Evolutionary conservation across 2,329 filamentous ascomycete species (phyloP).

Genomic region (Zalaria sp.): DNA sequence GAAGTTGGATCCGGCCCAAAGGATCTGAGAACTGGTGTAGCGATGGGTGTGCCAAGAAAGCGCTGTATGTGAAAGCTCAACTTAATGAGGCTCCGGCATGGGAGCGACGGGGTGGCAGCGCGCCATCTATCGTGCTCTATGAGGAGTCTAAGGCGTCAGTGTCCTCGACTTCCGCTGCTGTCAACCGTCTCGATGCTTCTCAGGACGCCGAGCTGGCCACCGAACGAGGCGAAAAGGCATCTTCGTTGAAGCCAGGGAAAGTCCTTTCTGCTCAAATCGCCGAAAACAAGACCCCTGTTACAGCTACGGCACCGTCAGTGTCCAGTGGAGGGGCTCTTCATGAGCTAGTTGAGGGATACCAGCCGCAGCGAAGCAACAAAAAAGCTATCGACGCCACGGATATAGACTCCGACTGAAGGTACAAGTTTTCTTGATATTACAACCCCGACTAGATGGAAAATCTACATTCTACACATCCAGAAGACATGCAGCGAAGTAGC

Average conservation of each 20-base stretch:
- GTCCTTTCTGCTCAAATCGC: slow-evolving; percentile 18
- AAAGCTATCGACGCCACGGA: no score
- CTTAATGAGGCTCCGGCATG: slow-evolving; percentile 73
- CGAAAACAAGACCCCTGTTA: slow-evolving; percentile 12
- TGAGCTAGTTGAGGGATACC: slow-evolving; percentile 16
- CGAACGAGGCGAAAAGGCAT: slow-evolving; percentile 27
- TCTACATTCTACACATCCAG: background rate
- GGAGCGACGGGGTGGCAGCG: slow-evolving; percentile 48
- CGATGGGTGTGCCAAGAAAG: slow-evolving; percentile 60
- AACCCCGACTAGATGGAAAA: no score
- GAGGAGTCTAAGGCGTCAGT: slow-evolving; percentile 13
- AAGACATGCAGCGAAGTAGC: slow-evolving; percentile 4
- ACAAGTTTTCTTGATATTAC: no score
- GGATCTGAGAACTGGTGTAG: slow-evolving; percentile 82
- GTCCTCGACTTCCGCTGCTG: background rate
- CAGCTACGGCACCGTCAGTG: slow-evolving; percentile 4
- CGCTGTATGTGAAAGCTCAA: slow-evolving; percentile 79
- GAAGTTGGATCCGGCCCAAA: slow-evolving; percentile 52
- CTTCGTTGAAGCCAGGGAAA: slow-evolving; percentile 14
- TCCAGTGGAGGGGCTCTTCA: slow-evolving; percentile 1
- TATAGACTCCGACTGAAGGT: no score
- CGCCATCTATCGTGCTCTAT: slow-evolving; percentile 24
- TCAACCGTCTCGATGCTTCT: background rate
- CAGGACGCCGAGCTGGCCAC: slow-evolving; percentile 24
- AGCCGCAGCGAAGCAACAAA: slow-evolving; percentile 7